These are phyloP conservation scores for Ustulina deusta DNA, from an alignment of 2,329 filamentous ascomycete genomes.

Conservation along the genomic window DNA sequence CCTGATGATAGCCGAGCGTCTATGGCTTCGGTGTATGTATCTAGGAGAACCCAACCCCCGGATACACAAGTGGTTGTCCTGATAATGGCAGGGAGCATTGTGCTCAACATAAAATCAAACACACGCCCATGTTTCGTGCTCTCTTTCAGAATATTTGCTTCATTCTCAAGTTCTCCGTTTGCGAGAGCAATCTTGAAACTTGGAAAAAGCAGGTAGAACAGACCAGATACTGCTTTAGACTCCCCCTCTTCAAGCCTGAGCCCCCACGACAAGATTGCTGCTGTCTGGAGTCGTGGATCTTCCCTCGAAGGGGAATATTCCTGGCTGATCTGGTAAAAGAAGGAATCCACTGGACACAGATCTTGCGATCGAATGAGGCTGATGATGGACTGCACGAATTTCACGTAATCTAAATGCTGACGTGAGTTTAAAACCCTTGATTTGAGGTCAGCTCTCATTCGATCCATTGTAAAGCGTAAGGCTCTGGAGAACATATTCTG, in stretches of 20 bases:
- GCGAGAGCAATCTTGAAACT: conserved; percentile 68
- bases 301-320: conserved; percentile 67
- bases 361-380: conserved; percentile 67
- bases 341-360: conserved; percentile 65
- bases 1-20: conserved; percentile 52
- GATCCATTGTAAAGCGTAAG: conserved; percentile 63
- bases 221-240: conserved; percentile 58
- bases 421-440: conserved; percentile 50
- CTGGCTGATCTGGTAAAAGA: conserved; percentile 67
- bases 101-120: conserved; percentile 61
- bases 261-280: conserved; percentile 67
- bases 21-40: conserved; percentile 63
- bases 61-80: conserved; percentile 52
- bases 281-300: conserved; percentile 68
- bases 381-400: conserved; percentile 65
- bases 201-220: conserved; percentile 69
- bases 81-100: conserved; percentile 68
- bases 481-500: conserved; percentile 57
- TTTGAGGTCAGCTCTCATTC: conserved; percentile 64
- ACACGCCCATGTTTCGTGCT: conserved; percentile 63
- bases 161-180: conserved; percentile 61
- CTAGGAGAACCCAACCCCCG: conserved; percentile 61
- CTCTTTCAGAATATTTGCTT: conserved; percentile 59
- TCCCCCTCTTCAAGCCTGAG: conserved; percentile 67
- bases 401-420: conserved; percentile 62